Conservation (phyloP, 257 asterid species). For the Nyctanthes arbortristis region DNA sequence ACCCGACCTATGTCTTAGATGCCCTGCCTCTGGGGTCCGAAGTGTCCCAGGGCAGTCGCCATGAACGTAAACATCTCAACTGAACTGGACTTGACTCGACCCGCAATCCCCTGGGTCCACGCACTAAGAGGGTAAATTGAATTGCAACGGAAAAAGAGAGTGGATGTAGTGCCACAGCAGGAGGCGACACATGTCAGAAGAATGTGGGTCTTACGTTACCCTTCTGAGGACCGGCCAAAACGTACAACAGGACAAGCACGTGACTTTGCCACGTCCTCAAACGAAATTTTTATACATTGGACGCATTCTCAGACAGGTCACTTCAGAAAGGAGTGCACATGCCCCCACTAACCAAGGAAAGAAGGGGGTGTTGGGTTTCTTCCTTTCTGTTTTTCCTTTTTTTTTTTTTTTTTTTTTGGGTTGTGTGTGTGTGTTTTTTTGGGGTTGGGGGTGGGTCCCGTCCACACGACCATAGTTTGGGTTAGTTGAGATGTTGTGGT, state of each 20-base stretch:
- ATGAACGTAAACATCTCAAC: no score
- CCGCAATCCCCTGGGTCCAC: not conserved
- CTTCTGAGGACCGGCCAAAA: constrained; percentile 28
- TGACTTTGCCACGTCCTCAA: constrained; percentile 30
- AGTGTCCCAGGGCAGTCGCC: no score
- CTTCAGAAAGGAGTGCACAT: constrained; percentile 25
- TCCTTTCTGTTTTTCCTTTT: no score
- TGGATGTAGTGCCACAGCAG: not conserved
- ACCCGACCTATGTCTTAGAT: no score
- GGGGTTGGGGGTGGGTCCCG: no score
- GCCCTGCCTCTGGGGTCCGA: no score
- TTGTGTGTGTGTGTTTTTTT: no score
- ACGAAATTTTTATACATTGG: not conserved
- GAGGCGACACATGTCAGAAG: constrained; percentile 15
- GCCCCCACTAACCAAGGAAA: constrained; percentile 31
- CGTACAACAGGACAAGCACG: constrained; percentile 26
- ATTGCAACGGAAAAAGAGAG: not conserved
- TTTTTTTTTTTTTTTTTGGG: no score
- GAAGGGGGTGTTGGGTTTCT: no score
- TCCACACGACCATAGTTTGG: no score
- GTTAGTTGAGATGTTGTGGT: no score
- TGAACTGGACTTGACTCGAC: not conserved
- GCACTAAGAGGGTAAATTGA: not conserved
- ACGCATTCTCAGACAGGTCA: constrained; percentile 29
- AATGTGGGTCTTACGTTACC: constrained; percentile 28